Evolutionary conservation across 148 eudicot species (phyloP).

Genomic region (Vaccinium corymbosum): DNA sequence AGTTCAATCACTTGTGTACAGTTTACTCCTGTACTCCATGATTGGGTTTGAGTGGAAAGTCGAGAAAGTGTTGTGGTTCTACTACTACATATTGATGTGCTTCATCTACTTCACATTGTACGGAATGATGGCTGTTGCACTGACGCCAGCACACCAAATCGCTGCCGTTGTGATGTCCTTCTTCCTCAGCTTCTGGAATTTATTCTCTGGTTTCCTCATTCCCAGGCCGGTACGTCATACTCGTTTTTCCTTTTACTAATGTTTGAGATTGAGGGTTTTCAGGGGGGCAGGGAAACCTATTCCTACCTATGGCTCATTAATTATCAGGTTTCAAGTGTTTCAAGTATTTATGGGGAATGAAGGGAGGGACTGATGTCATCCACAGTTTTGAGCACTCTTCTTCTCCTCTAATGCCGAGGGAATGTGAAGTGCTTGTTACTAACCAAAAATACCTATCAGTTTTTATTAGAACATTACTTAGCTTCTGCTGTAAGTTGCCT

Average conservation of each 20-base stretch:
- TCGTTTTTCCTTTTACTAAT: neutral
- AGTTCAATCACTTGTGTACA: slow-evolving; percentile 38
- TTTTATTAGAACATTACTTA: neutral
- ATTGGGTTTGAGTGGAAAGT: slow-evolving; percentile 37
- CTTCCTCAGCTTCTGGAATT: slow-evolving; percentile 34
- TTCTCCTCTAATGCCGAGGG: neutral
- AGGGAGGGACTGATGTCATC: neutral
- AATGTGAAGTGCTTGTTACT: neutral
- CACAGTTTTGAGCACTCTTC: slow-evolving; percentile 1
- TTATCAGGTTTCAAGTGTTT: neutral
- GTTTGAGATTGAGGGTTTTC: neutral
- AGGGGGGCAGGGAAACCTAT: neutral
- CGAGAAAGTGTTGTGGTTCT: slow-evolving; percentile 39
- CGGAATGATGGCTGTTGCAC: slow-evolving; percentile 54
- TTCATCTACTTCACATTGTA: slow-evolving; percentile 45
- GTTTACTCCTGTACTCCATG: slow-evolving; percentile 40
- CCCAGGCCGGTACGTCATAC: slow-evolving; percentile 33
- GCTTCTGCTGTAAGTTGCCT: neutral
- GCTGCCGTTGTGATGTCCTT: slow-evolving; percentile 45
- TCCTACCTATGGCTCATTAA: neutral
- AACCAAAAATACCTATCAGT: neutral
- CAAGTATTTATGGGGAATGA: neutral
- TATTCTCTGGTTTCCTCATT: slow-evolving; percentile 31
- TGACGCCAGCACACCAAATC: slow-evolving; percentile 39
- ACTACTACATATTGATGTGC: slow-evolving; percentile 38